These are phyloP conservation scores for Picea mariana DNA, from an alignment of 83 land plant species.

Conservation along the genomic window DNA sequence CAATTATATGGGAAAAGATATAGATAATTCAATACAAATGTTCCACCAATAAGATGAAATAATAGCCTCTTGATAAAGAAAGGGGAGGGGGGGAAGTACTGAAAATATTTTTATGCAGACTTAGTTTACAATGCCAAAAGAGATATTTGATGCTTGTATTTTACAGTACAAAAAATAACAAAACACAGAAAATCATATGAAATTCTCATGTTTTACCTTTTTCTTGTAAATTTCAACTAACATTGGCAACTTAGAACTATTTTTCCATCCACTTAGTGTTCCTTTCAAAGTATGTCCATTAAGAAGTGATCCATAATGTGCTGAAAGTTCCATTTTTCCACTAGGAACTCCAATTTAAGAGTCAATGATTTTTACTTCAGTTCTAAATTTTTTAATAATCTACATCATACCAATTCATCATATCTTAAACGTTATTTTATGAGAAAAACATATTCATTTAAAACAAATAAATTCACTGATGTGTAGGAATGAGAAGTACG, in stretches of 20 bases:
- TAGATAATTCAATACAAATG: slow-evolving; percentile 20
- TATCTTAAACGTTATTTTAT: not conserved
- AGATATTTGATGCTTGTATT: not conserved
- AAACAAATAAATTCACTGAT: not conserved
- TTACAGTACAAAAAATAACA: not conserved
- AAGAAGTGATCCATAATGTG: slow-evolving; percentile 72
- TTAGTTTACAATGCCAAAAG: slow-evolving; percentile 11
- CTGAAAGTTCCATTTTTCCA: slow-evolving; percentile 50
- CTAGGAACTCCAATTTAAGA: slow-evolving; percentile 66
- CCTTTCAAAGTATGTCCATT: slow-evolving; percentile 75
- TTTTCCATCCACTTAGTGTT: slow-evolving; percentile 89
- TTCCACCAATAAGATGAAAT: slow-evolving; percentile 16
- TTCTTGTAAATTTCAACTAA: slow-evolving; percentile 73
- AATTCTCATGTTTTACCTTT: slow-evolving; percentile 37
- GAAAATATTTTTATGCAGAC: too few species aligned
- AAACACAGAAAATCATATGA: not conserved
- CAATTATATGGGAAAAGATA: not conserved
- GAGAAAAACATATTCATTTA: not conserved
- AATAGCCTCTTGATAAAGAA: slow-evolving; percentile 24
- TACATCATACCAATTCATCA: not conserved
- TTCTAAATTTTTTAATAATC: not conserved
- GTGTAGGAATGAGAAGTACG: slow-evolving; percentile 32
- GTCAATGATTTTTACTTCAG: not conserved
- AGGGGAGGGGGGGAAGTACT: slow-evolving; percentile 4
- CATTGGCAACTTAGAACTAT: slow-evolving; percentile 70